Evolutionary conservation across 306 rosid species (phyloP).

Genomic region (Cicer pinnatifidum): DNA sequence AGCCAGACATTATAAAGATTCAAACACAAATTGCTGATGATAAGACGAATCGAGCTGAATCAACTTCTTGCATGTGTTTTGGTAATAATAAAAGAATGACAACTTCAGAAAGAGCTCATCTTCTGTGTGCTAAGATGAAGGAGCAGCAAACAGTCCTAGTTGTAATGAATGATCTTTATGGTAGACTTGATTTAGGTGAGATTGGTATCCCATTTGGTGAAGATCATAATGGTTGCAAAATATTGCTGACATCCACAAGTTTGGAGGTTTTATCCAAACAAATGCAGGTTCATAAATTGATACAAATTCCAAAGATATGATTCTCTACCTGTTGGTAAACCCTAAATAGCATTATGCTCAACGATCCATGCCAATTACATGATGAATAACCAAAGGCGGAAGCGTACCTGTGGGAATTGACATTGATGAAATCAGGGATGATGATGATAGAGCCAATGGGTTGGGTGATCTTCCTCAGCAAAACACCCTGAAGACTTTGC

Average conservation of each 20-base stretch:
- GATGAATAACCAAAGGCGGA: too few relatives aligned
- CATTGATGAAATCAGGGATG: too few relatives aligned
- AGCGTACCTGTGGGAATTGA: too few relatives aligned
- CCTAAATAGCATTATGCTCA: too few relatives aligned
- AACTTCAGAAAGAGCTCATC: not conserved
- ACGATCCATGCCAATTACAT: too few relatives aligned
- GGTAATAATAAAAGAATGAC: not conserved
- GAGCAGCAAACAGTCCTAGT: conserved; percentile 8
- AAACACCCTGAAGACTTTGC: too few relatives aligned
- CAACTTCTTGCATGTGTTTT: not conserved
- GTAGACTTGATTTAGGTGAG: not conserved
- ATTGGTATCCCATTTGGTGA: conserved; percentile 6
- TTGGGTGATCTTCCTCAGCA: too few relatives aligned
- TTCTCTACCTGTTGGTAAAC: not conserved
- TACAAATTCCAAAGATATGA: not conserved
- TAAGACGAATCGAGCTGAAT: not conserved
- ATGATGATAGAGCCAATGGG: too few relatives aligned
- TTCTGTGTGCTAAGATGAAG: conserved; percentile 12
- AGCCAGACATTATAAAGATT: not conserved
- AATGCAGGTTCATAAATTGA: conserved; percentile 6
- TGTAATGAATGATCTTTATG: conserved; percentile 5
- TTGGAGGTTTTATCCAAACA: not conserved
- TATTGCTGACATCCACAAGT: not conserved
- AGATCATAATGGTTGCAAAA: conserved; percentile 21
- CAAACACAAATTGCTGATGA: conserved; percentile 14